These are phyloP conservation scores for Pseudonitzschia multistriata DNA, from an alignment of 108 stramenopile genomes.

Conservation along the genomic window DNA sequence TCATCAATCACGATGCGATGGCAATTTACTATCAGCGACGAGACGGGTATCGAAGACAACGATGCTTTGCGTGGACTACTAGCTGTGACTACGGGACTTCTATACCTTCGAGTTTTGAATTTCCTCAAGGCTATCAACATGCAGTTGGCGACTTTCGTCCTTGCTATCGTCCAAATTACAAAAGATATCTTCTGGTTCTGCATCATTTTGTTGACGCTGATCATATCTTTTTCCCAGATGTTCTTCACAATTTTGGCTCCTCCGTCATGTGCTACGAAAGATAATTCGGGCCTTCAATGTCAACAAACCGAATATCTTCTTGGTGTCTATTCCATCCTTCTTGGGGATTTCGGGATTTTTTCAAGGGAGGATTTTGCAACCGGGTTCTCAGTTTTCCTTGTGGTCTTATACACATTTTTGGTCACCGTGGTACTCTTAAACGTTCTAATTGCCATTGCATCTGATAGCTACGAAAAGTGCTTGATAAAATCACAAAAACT, in stretches of 20 bases:
- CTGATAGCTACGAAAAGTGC: slow-evolving; percentile 66
- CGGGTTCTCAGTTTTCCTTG: slow-evolving; percentile 40
- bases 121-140: slow-evolving; percentile 59
- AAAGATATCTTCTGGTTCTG: slow-evolving; percentile 65
- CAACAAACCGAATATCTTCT: slow-evolving; percentile 55
- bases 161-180: slow-evolving; percentile 53
- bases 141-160: slow-evolving; percentile 59
- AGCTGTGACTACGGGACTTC: slow-evolving; percentile 54
- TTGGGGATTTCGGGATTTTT: slow-evolving; percentile 48
- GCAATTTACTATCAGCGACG: slow-evolving; percentile 21
- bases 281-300: slow-evolving; percentile 23
- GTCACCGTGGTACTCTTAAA: slow-evolving; percentile 60
- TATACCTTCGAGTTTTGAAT: slow-evolving; percentile 53
- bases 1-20: slow-evolving; percentile 44
- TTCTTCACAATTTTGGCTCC: slow-evolving; percentile 26
- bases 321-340: slow-evolving; percentile 45
- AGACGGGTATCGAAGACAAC: slow-evolving; percentile 25
- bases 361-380: slow-evolving; percentile 37
- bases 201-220: slow-evolving; percentile 49
- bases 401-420: slow-evolving; percentile 45
- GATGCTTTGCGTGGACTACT: slow-evolving; percentile 35
- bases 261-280: slow-evolving; percentile 31
- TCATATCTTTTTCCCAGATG: slow-evolving; percentile 50
- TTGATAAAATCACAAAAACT: slow-evolving; percentile 43
- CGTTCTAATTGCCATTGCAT: slow-evolving; percentile 77